Conservation (phyloP, 805 yeast genomes). For the Zygosaccharomyces bisporus region DNA sequence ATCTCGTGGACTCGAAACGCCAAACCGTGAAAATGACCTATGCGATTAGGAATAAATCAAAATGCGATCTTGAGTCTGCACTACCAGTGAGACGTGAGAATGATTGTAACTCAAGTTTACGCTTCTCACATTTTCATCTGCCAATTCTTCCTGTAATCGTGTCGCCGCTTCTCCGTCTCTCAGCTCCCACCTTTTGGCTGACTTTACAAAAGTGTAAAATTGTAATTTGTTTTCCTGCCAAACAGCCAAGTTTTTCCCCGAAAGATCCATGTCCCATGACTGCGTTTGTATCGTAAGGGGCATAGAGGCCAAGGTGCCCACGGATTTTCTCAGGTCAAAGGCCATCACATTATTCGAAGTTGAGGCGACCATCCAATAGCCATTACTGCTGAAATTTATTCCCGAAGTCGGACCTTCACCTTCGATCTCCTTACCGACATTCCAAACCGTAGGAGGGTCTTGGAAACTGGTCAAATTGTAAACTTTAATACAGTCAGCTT, state of each 20-base stretch:
- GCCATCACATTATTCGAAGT: conserved; percentile 18
- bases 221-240: conserved; percentile 1
- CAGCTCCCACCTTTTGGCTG: conserved; percentile 14
- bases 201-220: conserved; percentile 11
- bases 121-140: not conserved
- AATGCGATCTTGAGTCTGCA: conserved; percentile 6
- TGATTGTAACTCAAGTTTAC: conserved; percentile 6
- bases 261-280: conserved; percentile 17
- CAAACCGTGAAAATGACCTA: too few relatives aligned
- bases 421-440: conserved; percentile 13
- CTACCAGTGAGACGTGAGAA: conserved; percentile 4
- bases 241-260: conserved; percentile 13
- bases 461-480: conserved; percentile 16
- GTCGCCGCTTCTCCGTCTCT: not conserved
- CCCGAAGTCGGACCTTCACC: conserved; percentile 12
- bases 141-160: not conserved
- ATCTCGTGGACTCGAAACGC: too few relatives aligned
- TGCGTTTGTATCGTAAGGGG: conserved; percentile 10
- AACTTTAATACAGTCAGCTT: conserved; percentile 12
- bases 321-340: conserved; percentile 29
- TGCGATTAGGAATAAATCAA: not conserved
- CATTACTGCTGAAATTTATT: conserved; percentile 30
- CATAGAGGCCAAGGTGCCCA: conserved; percentile 21
- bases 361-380: conserved; percentile 33
- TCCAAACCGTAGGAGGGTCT: conserved; percentile 16